Base-by-base conservation (phyloP, 2,329 filamentous ascomycete species). In the Aureobasidium pullulans region DNA sequence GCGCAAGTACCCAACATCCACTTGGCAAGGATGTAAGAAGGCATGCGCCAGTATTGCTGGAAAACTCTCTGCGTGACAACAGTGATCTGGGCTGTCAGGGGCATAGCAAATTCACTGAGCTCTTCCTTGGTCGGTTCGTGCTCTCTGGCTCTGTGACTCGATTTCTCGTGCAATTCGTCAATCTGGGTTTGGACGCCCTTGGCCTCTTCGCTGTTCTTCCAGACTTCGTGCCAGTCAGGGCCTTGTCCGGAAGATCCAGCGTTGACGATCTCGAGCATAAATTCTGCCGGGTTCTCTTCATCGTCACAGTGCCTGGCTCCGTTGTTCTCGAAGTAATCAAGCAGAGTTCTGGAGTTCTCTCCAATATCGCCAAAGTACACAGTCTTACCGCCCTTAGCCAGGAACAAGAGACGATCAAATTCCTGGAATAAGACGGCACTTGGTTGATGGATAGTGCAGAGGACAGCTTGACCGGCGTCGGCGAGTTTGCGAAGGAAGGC, bases 391-490 rank as follows among this genome's bases (percentile, higher is more conserved):
- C 90, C 90, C 42, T 83, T 81, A 72, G 93, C 84, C 2, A 96
- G 80, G 2, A 96, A 79, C 5, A 96, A 76, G 1, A 96, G 80
- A 11, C 90, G 83, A 69, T 96, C 90, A 64, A 96, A 96, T 72
- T 91, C 87, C 71, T 94, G 89, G 66, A 96, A 96, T 0, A 96
- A 79, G 0, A 89, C 85, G 15, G 89, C 88, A 64, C 91, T 93
- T 1, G 91, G 90, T 70, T 96, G 91, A 71, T 96, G 91, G 63
- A 96, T 96, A 0, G 91, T 96, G 75, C 90, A 95, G 3, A 96
- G 81, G 65, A 96, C 90, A 9, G 90, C 90, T 70, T 96, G 91
- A 1, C 90, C 91, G 2, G 88, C 87, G n/a, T 81, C 78, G 52
- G 87, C 85, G 6, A 90, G 80, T 74, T 90, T 90, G 66, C 84